Percentiles rank a stretch among this genome's conserved stretches.
Conservation (phyloP, 345 rosid species). For the Toxicodendron radicans region DNA sequence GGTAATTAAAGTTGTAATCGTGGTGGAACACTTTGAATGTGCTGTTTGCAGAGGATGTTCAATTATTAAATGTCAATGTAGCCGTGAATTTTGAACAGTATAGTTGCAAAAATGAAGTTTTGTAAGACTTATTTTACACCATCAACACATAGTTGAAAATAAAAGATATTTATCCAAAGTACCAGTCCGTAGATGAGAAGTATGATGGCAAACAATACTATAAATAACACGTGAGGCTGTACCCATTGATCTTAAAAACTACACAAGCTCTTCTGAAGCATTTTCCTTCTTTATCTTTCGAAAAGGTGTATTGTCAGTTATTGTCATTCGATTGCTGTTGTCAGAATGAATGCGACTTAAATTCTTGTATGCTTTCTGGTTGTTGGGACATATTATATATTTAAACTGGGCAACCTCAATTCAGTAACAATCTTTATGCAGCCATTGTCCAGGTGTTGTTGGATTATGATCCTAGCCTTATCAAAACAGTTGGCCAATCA, state of each 20-base stretch:
- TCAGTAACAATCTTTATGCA: slow-evolving; percentile 37
- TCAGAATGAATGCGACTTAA: background rate
- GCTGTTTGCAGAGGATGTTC: too few relatives aligned
- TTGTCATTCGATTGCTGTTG: background rate
- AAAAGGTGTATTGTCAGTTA: too few relatives aligned
- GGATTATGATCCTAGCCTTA: slow-evolving; percentile 59
- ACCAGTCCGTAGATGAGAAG: too few relatives aligned
- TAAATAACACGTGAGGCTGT: too few relatives aligned
- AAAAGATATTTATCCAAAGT: too few relatives aligned
- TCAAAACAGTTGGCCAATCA: slow-evolving; percentile 76
- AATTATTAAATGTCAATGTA: too few relatives aligned
- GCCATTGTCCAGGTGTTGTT: slow-evolving; percentile 75
- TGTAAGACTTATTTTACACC: background rate
- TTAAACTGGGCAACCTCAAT: background rate
- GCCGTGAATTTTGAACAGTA: background rate
- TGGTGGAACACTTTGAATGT: too few relatives aligned
- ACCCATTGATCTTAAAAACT: too few relatives aligned
- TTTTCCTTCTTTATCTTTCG: too few relatives aligned
- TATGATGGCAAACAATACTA: too few relatives aligned
- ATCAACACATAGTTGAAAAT: background rate
- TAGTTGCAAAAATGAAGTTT: background rate
- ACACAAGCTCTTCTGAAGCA: too few relatives aligned
- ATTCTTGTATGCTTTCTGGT: background rate
- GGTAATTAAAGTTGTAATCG: too few relatives aligned
- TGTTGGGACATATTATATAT: slow-evolving; percentile 6